Evolutionary conservation across 768 basidiomycete genomes (phyloP), one percentile per base, ranked within the genome.

Genomic region (Termitomyces sp.): DNA sequence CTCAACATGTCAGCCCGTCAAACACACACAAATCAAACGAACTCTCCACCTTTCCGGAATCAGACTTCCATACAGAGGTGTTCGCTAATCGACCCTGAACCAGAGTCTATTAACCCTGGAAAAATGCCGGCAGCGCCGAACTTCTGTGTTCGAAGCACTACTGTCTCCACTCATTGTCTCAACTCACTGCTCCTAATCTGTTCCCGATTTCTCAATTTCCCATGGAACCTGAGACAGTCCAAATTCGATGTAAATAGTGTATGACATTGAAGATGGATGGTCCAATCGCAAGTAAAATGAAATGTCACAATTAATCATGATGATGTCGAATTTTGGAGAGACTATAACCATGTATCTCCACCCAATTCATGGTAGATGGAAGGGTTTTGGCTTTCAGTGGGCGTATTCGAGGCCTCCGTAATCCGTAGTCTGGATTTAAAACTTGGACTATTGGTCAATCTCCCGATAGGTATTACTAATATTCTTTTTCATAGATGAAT

Each of bases 21-120:
- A 62, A 60, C 61, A 62, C 56, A 46, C 46, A 43, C 58, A 62
- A 57, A 59, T 57, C 52, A 18, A 54, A 38, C 51, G 18, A 56
- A 60, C 55, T 62, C 58, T 62, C 61, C 58, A 44, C 45, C 53
- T 60, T 48, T 50, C 33, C 49, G 58, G 61, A 40, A 43, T 56
- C 51, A 35, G 16, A 49, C 28, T 59, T 56, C 58, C 53, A 57
- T 55, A 59, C 47, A 30, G 47, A 54, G 56, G 45, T 32, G 46
- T 35, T n/a, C 30, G 52, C 54, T 40, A 24, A 24, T 58, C 45
- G 49, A 52, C 36, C 56, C 51, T 57, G 59, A 32, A 49, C 52
- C 54, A 54, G 56, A 56, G 38, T 60, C 47, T 58, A 49, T 56
- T 44, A 35, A 54, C 53, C 53, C 57, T 61, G 62, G 60, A 50